Evolutionary conservation across 1,139 yeast genomes (phyloP), one percentile per base, ranked within the genome.

Genomic region (Yamadazyma friedrichii): DNA sequence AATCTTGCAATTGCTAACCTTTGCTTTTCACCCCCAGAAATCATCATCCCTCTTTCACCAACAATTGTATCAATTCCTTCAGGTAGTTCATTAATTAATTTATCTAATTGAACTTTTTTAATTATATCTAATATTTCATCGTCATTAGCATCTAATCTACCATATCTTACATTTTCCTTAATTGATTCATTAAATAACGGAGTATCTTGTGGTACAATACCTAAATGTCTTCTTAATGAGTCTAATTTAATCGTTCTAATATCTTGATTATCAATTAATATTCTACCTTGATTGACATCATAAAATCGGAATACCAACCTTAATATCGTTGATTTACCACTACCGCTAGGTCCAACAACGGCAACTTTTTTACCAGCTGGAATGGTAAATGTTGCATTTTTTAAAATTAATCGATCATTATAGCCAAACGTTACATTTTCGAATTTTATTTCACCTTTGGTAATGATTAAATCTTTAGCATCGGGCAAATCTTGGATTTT

Each of bases 31-130:
- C 99, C 99, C 11, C 99, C 98, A 9, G 97, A 88, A 36, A 93
- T 89, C 98, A 93, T 93, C 76, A 93, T 76, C 16, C 99, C 98
- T 52, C 99, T 72, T 62, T 94, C 99, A 38, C 99, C 99, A n/a
- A 93, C 98, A 42, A 87, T 72, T 0, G 98, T 93, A 29, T 84
- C 70, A 34, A 77, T 70, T 1, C 97, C 97, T 11, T 87, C 86
- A 0, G 98, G 98, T 36, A 93, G 67, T 38, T 84, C 88, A 6
- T 62, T 54, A 15, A 94, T 74, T 35, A 91, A 67, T 15, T 65
- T 63, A 44, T 80, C 78, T 43, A 93, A 71, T 54, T 86, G 83
- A 1, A 95, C 96, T 50, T 78, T 76, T 34, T 68, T 61, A 8
- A 93, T 83, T 15, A 82, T 89, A 9, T 65, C 62, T 10, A 63